Base-by-base conservation (phyloP, 805 yeast genomes). In the Pichia occidentalis region DNA sequence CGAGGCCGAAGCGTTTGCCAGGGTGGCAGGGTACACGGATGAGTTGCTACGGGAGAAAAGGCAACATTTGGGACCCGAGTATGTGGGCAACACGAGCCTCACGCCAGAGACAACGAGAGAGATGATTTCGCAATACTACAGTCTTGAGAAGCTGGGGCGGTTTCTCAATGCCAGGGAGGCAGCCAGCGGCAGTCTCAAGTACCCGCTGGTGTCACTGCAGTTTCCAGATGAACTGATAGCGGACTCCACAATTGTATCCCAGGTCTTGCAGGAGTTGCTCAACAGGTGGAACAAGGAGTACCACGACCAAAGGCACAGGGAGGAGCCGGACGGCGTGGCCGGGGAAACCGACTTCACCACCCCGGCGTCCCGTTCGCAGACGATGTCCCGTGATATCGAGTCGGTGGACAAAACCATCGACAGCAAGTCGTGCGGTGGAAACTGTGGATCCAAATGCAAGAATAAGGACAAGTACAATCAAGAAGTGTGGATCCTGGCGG, bases 401-500 rank as follows among this genome's bases (percentile, higher is more conserved):
- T 37, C 48, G 4, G 29, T 49, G 1, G 63, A 58, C 37, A 57
- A 57, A 12, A 59, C 48, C 7, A 29, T 49, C 4, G 61, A 57
- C 37, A 55, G 53, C 12, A 60, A 57, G 24, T 21, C 53, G 17
- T 56, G 55, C 29, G 47, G 52, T 1, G 58, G 60, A 4, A 29
- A 44, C 2, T 55, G 60, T 41, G 61, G 61, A 5, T 50, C 43
- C 7, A 48, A 54, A 19, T 52, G 59, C 47, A 43, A 48, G 45
- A 43, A 49, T 16, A 35, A 43, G 26, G 46, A 43, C 12, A 44
- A 37, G 21, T 29, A 36, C 9, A 33, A 45, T 26, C 54, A 54
- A 47, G 63, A 70, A 34, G 70, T 82, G 9, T 90, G 90, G 84
- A 74, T 90, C 13, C 63, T 92, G 25, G 98, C 97, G 0, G 98